Evolutionary conservation across 1,284 basidiomycete species (phyloP).

Genomic region (Ceratobasidium theobromae): DNA sequence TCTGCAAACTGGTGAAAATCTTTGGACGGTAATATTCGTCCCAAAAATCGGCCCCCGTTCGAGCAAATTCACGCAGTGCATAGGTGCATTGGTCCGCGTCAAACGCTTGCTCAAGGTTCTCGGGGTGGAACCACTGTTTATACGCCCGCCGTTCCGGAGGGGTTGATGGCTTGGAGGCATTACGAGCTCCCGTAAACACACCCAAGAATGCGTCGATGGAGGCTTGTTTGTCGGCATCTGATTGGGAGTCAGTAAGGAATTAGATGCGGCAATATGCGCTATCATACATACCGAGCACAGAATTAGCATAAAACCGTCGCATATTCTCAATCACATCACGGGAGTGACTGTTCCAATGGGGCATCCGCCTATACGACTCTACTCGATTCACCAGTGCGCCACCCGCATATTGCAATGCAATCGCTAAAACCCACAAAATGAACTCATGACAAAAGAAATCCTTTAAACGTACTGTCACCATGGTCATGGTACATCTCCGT

Average conservation of each 20-base stretch:
- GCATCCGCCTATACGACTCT: conserved; percentile 94
- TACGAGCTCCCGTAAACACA: no score
- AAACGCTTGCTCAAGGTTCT: conserved; percentile 67
- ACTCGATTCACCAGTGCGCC: conserved; percentile 96
- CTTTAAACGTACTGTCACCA: conserved; percentile 71
- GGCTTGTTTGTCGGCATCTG: conserved; percentile 96
- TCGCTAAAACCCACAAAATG: conserved; percentile 53
- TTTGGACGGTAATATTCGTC: conserved; percentile 89
- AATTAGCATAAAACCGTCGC: conserved; percentile 94
- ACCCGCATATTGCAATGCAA: conserved; percentile 95
- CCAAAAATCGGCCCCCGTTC: conserved; percentile 67
- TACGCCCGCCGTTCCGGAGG: conserved; percentile 59
- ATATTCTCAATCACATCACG: conserved; percentile 97
- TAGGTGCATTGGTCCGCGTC: conserved; percentile 57
- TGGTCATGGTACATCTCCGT: conserved; percentile 99
- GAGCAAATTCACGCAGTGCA: conserved; percentile 59
- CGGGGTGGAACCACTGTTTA: conserved; percentile 76
- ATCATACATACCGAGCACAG: conserved; percentile 68
- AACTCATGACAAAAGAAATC: neutral
- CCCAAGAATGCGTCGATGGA: conserved; percentile 98
- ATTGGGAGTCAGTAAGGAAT: neutral
- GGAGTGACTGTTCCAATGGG: conserved; percentile 97
- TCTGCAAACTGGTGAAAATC: conserved; percentile 75
- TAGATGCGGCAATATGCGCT: neutral
- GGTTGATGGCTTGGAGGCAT: conserved; percentile 51